A percentile compares a stretch with the other conserved stretches of the same genome.
Evolutionary conservation across 192 early-diverging fungal species (phyloP).

Genomic region (Spizellomyces punctatus): DNA sequence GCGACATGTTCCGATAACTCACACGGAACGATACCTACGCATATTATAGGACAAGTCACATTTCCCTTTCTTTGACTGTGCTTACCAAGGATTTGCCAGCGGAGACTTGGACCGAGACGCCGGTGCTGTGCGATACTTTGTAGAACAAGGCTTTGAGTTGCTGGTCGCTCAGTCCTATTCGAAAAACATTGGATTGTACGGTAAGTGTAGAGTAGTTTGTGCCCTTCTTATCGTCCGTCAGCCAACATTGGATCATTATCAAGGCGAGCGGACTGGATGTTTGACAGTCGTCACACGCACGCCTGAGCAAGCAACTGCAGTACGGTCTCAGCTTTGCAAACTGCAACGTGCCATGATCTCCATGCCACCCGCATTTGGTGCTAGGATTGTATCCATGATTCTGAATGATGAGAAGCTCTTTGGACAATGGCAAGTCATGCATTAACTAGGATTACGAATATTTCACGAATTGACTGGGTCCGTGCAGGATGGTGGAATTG

Average conservation of each 20-base stretch:
- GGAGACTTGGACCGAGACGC: conserved; percentile 92
- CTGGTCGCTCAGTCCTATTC: conserved; percentile 91
- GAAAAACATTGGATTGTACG: conserved; percentile 99
- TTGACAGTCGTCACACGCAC: conserved; percentile 73
- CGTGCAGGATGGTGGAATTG: conserved; percentile 24
- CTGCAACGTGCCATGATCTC: conserved; percentile 85
- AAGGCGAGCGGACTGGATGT: conserved; percentile 85
- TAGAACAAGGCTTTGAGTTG: conserved; percentile 86
- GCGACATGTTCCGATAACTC: conserved; percentile 4
- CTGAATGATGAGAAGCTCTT: conserved; percentile 81
- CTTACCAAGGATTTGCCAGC: conserved; percentile 98
- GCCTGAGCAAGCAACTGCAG: conserved; percentile 52
- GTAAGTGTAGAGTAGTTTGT: conserved; percentile 34
- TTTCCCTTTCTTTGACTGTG: conserved; percentile 97
- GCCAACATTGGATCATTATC: neutral
- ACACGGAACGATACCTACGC: neutral
- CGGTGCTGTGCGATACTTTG: conserved; percentile 91
- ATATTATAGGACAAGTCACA: conserved; percentile 60
- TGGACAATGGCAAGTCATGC: conserved; percentile 71
- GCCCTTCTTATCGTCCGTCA: neutral
- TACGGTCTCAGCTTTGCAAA: conserved; percentile 83
- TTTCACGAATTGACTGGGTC: neutral
- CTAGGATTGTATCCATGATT: conserved; percentile 81
- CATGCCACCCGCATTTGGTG: conserved; percentile 88
- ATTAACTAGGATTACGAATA: no score